Evolutionary conservation across 768 basidiomycete genomes (phyloP), one percentile per base, ranked within the genome.

Genomic region (Lentinus brumalis): DNA sequence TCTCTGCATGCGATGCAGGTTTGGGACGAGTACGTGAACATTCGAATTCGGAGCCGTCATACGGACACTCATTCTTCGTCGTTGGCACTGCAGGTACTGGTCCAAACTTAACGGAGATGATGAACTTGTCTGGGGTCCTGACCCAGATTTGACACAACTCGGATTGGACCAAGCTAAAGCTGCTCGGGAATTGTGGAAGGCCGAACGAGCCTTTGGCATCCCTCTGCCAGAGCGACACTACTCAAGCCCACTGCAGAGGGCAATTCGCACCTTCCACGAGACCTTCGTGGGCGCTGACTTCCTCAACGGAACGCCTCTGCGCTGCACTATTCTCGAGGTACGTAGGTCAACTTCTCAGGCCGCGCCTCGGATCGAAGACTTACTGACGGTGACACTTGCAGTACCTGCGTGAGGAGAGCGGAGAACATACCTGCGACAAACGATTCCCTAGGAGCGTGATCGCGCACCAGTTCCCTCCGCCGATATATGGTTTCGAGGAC

Each of bases 41-140:
- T 26, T 26, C n/a, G n/a, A n/a, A n/a, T n/a, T 26, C 21, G 21
- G 21, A 26, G 21, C 21, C 21, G 21, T 26, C 21, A 26, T 26
- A 26, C 21, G 21, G 21, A 26, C 1, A 26, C 16, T 9, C 9
- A 57, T 10, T 32, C 21, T 9, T 40, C 3, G 15, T 31, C 16
- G 7, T 16, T 26, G 12, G 21, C 21, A 26, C 18, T 42, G 15
- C 56, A 89, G 89, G 11, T 70, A 86, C 64, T 91, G 84, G 84
- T 79, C 86, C 2, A 86, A 80, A 66, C 68, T 86, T 9, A 73
- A 88, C 50, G 86, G 86, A 0, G 87, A 93, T 62, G 86, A 76
- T 12, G 81, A 88, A 54, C 72, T 90, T 4, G 74, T 73, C 1
- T 93, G 91, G 91, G 91, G 91, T 30, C 90, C 89, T 30, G 89